Conservation (phyloP, 441 rosid species). For the Rhodomyrtus psidioides region DNA sequence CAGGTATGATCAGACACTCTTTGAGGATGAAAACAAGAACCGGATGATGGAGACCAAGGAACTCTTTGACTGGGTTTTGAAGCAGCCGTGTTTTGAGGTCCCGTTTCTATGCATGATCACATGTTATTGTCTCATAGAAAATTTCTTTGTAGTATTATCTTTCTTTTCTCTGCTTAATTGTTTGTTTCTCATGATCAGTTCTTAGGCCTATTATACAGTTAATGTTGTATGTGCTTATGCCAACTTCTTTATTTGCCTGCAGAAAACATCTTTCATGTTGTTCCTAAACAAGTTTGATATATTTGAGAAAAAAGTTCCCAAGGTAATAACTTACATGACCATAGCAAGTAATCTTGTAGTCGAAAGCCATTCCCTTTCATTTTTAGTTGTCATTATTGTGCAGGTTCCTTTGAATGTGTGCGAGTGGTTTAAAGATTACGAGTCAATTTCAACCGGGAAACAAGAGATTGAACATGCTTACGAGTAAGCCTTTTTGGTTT, state of each 20-base stretch:
- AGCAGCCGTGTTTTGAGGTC: conserved; percentile 99
- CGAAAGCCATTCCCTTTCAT: background rate
- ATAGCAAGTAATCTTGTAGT: background rate
- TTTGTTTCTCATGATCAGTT: background rate
- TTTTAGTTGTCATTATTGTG: background rate
- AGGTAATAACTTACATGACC: conserved; percentile 33
- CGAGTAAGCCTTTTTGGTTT: conserved; percentile 47
- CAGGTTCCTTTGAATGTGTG: conserved; percentile 83
- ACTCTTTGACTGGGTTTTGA: conserved; percentile 92
- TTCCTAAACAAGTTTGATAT: conserved; percentile 93
- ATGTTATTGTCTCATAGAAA: background rate
- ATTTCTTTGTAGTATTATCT: background rate
- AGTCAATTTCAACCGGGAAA: conserved; percentile 73
- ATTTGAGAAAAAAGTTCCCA: conserved; percentile 87
- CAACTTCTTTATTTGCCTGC: conserved; percentile 17
- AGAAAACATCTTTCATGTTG: conserved; percentile 98
- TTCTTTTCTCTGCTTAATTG: background rate
- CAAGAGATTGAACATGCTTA: conserved; percentile 93
- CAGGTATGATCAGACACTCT: conserved; percentile 93
- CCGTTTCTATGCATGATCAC: background rate
- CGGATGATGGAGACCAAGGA: conserved; percentile 94
- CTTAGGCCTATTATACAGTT: background rate
- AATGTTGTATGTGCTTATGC: background rate
- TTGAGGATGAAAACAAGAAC: conserved; percentile 84
- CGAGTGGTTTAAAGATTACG: conserved; percentile 92